phyloP scores from a whole-genome alignment of 495 filamentous ascomycete genomes.

The Peziza echinospora region DNA sequence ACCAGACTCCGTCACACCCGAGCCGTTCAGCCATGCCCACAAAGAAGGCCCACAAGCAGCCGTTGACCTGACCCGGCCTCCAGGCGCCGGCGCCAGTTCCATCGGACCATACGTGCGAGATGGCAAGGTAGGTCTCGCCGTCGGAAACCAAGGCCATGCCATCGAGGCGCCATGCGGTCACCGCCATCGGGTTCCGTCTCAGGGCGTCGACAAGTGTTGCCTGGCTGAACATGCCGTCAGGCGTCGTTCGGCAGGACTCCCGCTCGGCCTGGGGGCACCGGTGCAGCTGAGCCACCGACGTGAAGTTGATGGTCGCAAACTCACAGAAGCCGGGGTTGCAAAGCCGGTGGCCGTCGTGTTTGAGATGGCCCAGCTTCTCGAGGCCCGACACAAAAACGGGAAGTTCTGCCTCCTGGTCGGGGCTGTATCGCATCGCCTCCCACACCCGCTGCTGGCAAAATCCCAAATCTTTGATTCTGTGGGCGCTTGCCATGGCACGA shows the following conservation, averaged over 20 bases:
- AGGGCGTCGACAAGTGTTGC: neutral
- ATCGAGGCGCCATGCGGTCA: slow-evolving; percentile 6
- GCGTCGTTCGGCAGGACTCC: neutral
- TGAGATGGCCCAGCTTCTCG: too few relatives aligned
- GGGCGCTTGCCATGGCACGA: too few relatives aligned
- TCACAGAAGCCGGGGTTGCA: slow-evolving; percentile 11
- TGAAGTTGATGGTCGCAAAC: slow-evolving; percentile 10
- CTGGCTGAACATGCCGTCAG: neutral
- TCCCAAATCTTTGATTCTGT: too few relatives aligned
- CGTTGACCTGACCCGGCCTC: slow-evolving; percentile 11
- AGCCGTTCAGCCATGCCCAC: slow-evolving; percentile 7
- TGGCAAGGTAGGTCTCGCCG: slow-evolving; percentile 13
- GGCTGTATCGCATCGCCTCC: slow-evolving; percentile 9
- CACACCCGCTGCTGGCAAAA: slow-evolving; percentile 17
- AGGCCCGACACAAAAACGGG: neutral
- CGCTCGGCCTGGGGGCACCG: slow-evolving; percentile 5
- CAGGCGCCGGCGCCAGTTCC: slow-evolving; percentile 15
- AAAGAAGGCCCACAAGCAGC: slow-evolving; percentile 15
- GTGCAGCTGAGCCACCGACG: slow-evolving; percentile 13
- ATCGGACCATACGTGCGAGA: slow-evolving; percentile 21
- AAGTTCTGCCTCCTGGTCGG: neutral
- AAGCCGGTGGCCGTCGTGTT: neutral
- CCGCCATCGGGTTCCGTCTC: neutral
- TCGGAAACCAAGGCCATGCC: slow-evolving; percentile 1
- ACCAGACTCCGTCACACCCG: slow-evolving; percentile 18